Conservation (phyloP, 2,329 filamentous ascomycete species). For the Colletotrichum godetiae region DNA sequence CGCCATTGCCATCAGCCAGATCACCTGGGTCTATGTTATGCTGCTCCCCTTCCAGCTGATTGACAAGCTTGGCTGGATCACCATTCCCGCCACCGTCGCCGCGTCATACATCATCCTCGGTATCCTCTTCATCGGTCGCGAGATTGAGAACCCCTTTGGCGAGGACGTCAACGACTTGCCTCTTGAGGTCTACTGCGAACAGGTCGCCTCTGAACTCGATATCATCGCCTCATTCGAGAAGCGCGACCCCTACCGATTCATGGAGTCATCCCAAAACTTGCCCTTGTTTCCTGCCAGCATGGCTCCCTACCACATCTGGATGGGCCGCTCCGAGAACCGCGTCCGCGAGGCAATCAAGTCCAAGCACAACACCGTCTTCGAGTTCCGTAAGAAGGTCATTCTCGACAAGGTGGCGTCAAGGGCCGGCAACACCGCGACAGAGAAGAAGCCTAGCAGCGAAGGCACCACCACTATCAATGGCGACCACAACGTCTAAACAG, state of each 20-base stretch:
- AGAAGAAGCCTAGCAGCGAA: constrained; percentile 32
- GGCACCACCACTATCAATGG: constrained; percentile 25
- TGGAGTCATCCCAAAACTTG: constrained; percentile 56
- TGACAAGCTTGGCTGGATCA: constrained; percentile 72
- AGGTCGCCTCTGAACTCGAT: constrained; percentile 80
- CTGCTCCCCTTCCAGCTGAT: constrained; percentile 86
- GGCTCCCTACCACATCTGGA: constrained; percentile 50
- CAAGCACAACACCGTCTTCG: constrained; percentile 46
- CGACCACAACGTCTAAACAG: constrained; percentile 24
- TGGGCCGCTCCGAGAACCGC: constrained; percentile 53
- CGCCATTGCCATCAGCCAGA: constrained; percentile 85
- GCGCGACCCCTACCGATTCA: constrained; percentile 45
- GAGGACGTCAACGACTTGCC: constrained; percentile 86
- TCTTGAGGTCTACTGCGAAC: constrained; percentile 80
- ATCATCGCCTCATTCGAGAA: constrained; percentile 64
- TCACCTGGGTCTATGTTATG: constrained; percentile 86
- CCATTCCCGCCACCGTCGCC: constrained; percentile 79
- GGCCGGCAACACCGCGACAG: not conserved
- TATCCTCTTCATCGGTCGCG: constrained; percentile 77
- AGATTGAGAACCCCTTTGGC: constrained; percentile 89
- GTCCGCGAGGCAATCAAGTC: constrained; percentile 52
- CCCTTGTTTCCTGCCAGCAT: constrained; percentile 67
- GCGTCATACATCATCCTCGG: constrained; percentile 87
- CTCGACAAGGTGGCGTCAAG: constrained; percentile 28
- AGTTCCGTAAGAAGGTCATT: constrained; percentile 35